Conservation (phyloP, 305 asterid genomes). For the Salvia sclarea region DNA sequence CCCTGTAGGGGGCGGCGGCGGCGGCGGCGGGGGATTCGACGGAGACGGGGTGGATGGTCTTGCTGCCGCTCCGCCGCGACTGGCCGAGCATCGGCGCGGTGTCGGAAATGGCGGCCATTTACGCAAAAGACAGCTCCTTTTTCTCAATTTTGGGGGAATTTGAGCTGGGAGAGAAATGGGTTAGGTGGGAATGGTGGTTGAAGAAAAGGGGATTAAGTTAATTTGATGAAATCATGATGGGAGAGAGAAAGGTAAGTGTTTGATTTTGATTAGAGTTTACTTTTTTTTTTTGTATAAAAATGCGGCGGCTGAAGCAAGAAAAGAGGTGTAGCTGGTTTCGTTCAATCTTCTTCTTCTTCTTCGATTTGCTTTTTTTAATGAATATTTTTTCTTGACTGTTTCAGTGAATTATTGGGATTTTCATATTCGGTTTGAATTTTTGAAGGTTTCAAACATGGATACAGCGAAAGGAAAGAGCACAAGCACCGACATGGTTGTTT, state of each 20-base stretch:
- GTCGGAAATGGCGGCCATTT: conserved; percentile 52
- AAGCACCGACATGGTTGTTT: background rate
- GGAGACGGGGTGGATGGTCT: conserved; percentile 61
- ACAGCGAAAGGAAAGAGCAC: background rate
- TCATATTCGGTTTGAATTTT: background rate
- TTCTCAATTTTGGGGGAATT: too few species aligned
- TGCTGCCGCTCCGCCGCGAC: conserved; percentile 57
- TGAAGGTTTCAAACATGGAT: background rate
- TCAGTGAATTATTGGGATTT: background rate
- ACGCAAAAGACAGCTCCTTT: background rate
- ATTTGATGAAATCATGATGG: conserved; percentile 21
- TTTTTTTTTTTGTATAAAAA: background rate
- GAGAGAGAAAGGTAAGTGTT: background rate
- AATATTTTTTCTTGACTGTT: too few species aligned
- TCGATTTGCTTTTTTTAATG: background rate
- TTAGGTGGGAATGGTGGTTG: conserved; percentile 33
- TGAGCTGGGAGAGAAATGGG: conserved; percentile 23
- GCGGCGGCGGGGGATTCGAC: conserved; percentile 39
- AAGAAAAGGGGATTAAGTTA: conserved; percentile 19
- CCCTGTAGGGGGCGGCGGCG: conserved; percentile 39
- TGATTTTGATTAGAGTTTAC: conserved; percentile 6
- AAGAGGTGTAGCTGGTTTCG: background rate
- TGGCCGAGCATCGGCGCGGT: conserved; percentile 44
- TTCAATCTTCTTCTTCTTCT: too few species aligned
- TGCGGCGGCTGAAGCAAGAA: conserved; percentile 11